Evolutionary conservation across 257 asterid species (phyloP), one percentile per base, ranked within the genome.

Genomic region (Gardenia jasminoides): DNA sequence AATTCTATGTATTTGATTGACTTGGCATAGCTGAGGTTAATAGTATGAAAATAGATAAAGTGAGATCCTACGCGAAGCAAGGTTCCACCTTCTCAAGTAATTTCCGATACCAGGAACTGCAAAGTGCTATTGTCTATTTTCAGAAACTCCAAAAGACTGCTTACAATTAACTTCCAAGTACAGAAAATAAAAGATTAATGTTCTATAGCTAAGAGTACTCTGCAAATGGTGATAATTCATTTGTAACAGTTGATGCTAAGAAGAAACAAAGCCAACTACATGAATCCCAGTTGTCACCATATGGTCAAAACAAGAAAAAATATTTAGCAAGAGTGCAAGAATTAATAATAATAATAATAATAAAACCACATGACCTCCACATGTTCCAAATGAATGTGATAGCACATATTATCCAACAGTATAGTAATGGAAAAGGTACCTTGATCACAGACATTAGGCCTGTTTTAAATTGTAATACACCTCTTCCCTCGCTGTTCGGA

Each of bases 401-500:
- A 66, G 46, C 15, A 48, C 54, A 74, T 59, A 68, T 52, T 52
- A 22, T 15, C 47, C 28, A 24, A 76, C 70, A 50, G 69, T 76
- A 31, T 19, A 39, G 2, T 52, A 44, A 67, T 70, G 75, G n/a
- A 62, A 66, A 61, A 73, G 64, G 72, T 93, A 95, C 99, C 99
- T 95, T 95, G 85, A 95, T 95, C 76, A 95, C 96, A 80, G 99
- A 96, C 98, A 92, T 92, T 87, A 96, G 87, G 54, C 99, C 98
- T 74, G 98, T 95, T 91, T 93, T 95, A 88, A 95, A 95, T 93
- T 95, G 99, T 87, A 95, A 82, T 61, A 95, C 99, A 69, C 99
- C 99, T 91, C 99, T 90, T 76, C 99, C 99, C 87, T 95, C 99
- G 52, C 99, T 95, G 81, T 95, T 93, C 65, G 99, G 99, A 80